These are phyloP conservation scores for Cyamopsis tetragonoloba DNA, from an alignment of 306 rosid genomes.

Conservation along the genomic window DNA sequence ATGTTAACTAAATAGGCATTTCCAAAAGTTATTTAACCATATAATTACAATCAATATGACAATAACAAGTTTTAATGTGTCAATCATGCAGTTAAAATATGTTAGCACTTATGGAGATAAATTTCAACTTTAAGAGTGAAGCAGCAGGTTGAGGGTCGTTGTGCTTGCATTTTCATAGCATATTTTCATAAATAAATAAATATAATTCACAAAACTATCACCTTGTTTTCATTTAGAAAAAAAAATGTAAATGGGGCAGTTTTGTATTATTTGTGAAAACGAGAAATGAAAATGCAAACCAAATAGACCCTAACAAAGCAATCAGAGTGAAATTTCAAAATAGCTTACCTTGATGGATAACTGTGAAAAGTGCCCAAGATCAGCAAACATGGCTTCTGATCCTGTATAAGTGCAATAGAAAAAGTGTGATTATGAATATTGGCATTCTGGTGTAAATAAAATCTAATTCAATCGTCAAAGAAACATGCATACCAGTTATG, in stretches of 20 bases:
- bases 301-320: no score
- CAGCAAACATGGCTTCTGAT: conserved; percentile 99
- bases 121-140: conserved; percentile 7
- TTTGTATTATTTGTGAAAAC: no score
- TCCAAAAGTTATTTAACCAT: background rate
- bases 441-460: no score
- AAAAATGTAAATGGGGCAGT: no score
- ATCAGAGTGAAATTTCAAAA: no score
- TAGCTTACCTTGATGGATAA: conserved; percentile 74
- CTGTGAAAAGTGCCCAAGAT: conserved; percentile 95
- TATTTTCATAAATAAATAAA: no score
- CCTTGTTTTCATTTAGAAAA: no score
- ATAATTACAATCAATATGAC: background rate
- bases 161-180: no score
- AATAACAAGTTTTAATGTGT: background rate
- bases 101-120: background rate
- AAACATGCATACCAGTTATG: conserved; percentile 59
- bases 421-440: background rate
- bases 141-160: no score
- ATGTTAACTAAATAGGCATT: conserved; percentile 12
- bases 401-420: conserved; percentile 45
- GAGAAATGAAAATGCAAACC: no score
- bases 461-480: conserved; percentile 21
- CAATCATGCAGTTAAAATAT: background rate
- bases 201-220: no score